Evolutionary conservation across 139 green algal species (phyloP).

Genomic region (Volvox reticuliferus): DNA sequence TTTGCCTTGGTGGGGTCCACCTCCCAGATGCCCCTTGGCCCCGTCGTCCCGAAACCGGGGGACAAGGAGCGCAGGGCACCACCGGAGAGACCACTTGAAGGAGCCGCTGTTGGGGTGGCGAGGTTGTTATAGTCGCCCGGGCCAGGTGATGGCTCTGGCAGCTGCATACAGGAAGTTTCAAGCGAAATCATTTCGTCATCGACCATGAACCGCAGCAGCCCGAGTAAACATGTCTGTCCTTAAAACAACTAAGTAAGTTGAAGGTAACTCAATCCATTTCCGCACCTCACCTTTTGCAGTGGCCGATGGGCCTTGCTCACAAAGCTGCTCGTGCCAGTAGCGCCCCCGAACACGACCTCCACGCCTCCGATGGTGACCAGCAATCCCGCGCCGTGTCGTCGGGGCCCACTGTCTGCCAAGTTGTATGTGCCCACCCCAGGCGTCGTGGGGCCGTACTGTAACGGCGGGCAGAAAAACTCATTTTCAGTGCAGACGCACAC

Average conservation of each 20-base stretch:
- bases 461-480: background rate
- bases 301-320: slow-evolving; percentile 34
- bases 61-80: background rate
- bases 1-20: slow-evolving; percentile 14
- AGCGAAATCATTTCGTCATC: too few relatives aligned
- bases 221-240: background rate
- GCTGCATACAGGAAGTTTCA: background rate
- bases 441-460: background rate
- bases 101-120: background rate
- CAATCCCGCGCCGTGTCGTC: slow-evolving; percentile 24
- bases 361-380: slow-evolving; percentile 43
- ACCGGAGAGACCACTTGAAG: background rate
- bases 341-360: slow-evolving; percentile 46
- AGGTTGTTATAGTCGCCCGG: slow-evolving; percentile 34
- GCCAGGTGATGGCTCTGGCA: background rate
- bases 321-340: slow-evolving; percentile 44
- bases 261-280: background rate
- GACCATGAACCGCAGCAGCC: too few relatives aligned
- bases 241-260: background rate
- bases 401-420: slow-evolving; percentile 11
- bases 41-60: slow-evolving; percentile 13
- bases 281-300: slow-evolving; percentile 15
- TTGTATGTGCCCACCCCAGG: slow-evolving; percentile 39
- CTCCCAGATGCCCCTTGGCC: slow-evolving; percentile 17
- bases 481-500: too few relatives aligned